A percentile compares a stretch with the other conserved stretches of the same genome.
Conservation (phyloP, 2,329 filamentous ascomycete genomes). For the Botrytis cinerea region DNA sequence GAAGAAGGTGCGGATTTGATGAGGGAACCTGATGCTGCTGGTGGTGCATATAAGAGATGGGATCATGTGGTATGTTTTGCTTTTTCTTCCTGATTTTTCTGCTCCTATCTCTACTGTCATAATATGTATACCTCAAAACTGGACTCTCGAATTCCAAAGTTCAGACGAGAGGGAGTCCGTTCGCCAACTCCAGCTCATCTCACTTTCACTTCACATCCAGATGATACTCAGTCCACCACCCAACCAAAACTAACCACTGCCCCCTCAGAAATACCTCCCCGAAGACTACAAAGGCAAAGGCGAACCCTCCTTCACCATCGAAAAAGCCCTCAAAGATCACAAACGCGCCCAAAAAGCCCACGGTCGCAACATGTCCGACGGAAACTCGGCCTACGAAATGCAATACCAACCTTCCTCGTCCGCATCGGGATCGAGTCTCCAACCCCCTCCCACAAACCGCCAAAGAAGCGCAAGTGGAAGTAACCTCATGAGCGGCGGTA, state of each 20-base stretch:
- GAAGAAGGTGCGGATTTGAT: constrained; percentile 86
- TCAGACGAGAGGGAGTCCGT: not conserved
- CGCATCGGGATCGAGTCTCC: constrained; percentile 20
- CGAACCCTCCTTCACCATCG: constrained; percentile 72
- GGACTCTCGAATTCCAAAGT: not conserved
- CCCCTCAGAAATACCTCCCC: constrained; percentile 63
- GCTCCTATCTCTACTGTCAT: not conserved
- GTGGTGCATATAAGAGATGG: constrained; percentile 78
- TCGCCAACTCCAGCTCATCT: not conserved
- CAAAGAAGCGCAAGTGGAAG: constrained; percentile 49
- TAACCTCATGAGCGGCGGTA: constrained; percentile 18
- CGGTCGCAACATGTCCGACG: constrained; percentile 34
- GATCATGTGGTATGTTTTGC: constrained; percentile 66
- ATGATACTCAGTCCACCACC: not conserved
- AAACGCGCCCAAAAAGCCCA: constrained; percentile 32
- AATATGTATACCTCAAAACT: not conserved
- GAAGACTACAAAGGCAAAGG: constrained; percentile 82
- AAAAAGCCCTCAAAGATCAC: constrained; percentile 65
- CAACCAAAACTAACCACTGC: constrained; percentile 19
- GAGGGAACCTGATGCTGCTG: constrained; percentile 66
- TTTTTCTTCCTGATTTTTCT: not conserved
- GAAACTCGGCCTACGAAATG: constrained; percentile 52
- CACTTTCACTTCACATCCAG: not conserved
- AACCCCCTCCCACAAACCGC: constrained; percentile 35
- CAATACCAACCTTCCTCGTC: constrained; percentile 41